Evolutionary conservation across 2,329 filamentous ascomycete genomes (phyloP).

Genomic region (Tolypocladium ovalisporum): DNA sequence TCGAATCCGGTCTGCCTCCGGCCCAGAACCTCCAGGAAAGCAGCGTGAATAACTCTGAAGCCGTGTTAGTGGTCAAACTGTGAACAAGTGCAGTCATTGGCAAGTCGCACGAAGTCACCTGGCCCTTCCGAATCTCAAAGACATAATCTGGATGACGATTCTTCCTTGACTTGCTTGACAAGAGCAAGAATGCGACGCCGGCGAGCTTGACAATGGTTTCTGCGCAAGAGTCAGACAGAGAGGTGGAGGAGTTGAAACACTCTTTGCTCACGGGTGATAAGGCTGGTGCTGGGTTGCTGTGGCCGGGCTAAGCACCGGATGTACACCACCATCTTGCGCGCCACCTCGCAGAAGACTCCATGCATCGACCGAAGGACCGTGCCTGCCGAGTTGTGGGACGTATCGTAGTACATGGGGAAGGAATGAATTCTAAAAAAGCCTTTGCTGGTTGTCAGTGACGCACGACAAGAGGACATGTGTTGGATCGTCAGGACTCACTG

Average conservation of each 20-base stretch:
- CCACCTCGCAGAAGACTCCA: slow-evolving; percentile 65
- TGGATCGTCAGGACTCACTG: slow-evolving; percentile 29
- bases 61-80: neutral
- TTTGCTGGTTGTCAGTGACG: slow-evolving; percentile 10
- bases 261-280: slow-evolving; percentile 51
- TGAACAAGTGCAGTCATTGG: neutral
- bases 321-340: slow-evolving; percentile 62
- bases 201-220: slow-evolving; percentile 57
- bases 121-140: slow-evolving; percentile 48
- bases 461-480: neutral
- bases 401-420: slow-evolving; percentile 75
- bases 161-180: slow-evolving; percentile 43
- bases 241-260: neutral
- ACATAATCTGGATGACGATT: slow-evolving; percentile 37
- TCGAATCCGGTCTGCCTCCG: slow-evolving; percentile 62
- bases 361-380: slow-evolving; percentile 68
- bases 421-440: slow-evolving; percentile 74
- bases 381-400: slow-evolving; percentile 57
- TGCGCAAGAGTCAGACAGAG: slow-evolving; percentile 15
- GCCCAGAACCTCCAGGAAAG: slow-evolving; percentile 57
- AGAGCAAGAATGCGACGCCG: slow-evolving; percentile 50
- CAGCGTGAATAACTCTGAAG: slow-evolving; percentile 53
- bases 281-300: slow-evolving; percentile 42
- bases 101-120: slow-evolving; percentile 48
- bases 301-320: slow-evolving; percentile 42